Evolutionary conservation across 257 asterid species (phyloP).

Genomic region (Paraleonurus japonicus): DNA sequence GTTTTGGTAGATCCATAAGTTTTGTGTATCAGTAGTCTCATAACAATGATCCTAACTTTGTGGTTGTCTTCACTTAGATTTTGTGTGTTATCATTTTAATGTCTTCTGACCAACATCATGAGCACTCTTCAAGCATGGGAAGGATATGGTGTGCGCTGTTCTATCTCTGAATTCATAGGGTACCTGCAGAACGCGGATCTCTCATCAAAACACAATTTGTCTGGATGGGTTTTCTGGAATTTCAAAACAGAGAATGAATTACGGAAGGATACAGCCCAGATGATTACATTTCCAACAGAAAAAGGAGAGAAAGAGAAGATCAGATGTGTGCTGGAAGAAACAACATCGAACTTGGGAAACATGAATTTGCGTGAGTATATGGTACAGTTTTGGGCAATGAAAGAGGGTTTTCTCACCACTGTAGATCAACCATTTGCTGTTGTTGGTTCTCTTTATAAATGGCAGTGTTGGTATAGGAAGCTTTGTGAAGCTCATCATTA

Average conservation of each 20-base stretch:
- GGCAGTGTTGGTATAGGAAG: conserved; percentile 16
- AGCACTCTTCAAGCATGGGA: background rate
- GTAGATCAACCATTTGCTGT: conserved; percentile 29
- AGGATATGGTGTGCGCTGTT: background rate
- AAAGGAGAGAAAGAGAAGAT: background rate
- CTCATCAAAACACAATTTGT: background rate
- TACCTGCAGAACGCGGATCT: background rate
- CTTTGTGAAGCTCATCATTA: background rate
- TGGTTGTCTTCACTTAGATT: no score
- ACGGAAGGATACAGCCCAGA: no score
- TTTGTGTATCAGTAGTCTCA: no score
- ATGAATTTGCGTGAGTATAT: background rate
- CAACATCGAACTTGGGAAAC: background rate
- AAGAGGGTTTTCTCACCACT: background rate
- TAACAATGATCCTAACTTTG: no score
- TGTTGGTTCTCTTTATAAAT: conserved; percentile 8
- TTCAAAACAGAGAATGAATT: no score
- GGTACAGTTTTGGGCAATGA: background rate
- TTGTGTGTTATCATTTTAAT: no score
- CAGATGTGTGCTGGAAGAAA: background rate
- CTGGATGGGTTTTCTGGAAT: background rate
- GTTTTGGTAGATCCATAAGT: no score
- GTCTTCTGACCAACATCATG: no score
- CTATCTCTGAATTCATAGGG: background rate
- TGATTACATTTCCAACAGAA: background rate